A percentile compares a stretch with the other conserved stretches of the same genome.
Conservation (phyloP, 2,329 filamentous ascomycete species). For the Hypocreales sp. region DNA sequence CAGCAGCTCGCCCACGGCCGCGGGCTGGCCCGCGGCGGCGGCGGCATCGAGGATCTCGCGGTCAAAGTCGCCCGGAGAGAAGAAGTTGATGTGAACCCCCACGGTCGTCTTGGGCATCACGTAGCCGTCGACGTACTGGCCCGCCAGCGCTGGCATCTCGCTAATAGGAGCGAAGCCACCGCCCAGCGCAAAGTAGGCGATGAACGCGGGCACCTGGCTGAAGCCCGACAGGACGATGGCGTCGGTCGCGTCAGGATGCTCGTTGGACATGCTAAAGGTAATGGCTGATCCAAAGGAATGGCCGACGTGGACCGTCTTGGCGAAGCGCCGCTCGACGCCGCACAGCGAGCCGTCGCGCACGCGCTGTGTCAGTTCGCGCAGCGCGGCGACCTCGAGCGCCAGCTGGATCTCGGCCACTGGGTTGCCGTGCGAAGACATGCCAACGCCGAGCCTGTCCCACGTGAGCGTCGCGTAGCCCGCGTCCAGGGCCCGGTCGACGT, state of each 20-base stretch:
- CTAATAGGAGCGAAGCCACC: conserved; percentile 30
- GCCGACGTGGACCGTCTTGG: conserved; percentile 41
- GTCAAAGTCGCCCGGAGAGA: conserved; percentile 38
- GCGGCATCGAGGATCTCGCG: conserved; percentile 30
- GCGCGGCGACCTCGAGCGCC: conserved; percentile 39
- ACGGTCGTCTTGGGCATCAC: conserved; percentile 28
- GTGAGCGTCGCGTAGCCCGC: conserved; percentile 42
- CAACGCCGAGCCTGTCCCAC: conserved; percentile 48
- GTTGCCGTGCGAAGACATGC: conserved; percentile 40
- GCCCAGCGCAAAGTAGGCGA: conserved; percentile 24
- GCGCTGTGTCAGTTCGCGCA: conserved; percentile 33
- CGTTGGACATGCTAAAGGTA: conserved; percentile 36
- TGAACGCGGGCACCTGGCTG: conserved; percentile 29
- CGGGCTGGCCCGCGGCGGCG: conserved; percentile 35
- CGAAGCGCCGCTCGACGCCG: conserved; percentile 18
- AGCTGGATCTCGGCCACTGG: conserved; percentile 44
- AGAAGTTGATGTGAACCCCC: conserved; percentile 36
- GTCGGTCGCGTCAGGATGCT: conserved; percentile 36
- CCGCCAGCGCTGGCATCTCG: conserved; percentile 10
- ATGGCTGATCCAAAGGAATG: conserved; percentile 49
- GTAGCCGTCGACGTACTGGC: conserved; percentile 32
- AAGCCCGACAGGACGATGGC: conserved; percentile 47
- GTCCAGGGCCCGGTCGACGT: conserved; percentile 38
- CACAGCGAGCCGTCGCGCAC: conserved; percentile 29
- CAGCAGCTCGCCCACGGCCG: conserved; percentile 41